Percentiles rank a stretch among this genome's conserved stretches.
Conservation (phyloP, 192 early-diverging fungal genomes). For the Thamnidium elegans region DNA sequence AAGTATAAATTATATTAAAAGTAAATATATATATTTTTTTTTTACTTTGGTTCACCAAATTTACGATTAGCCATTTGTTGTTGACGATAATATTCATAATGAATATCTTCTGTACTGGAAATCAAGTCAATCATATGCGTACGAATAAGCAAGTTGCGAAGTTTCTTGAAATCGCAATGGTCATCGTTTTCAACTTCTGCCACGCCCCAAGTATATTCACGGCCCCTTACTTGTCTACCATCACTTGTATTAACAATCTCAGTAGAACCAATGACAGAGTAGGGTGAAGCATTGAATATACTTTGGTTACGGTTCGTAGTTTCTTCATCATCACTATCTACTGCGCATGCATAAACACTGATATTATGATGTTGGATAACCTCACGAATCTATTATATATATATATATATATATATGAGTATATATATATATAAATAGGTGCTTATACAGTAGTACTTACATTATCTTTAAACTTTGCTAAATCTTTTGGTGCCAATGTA, state of each 20-base stretch:
- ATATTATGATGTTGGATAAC: constrained; percentile 83
- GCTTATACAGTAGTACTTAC: too few relatives aligned
- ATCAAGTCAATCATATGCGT: constrained; percentile 98
- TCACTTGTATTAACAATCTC: constrained; percentile 74
- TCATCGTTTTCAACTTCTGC: constrained; percentile 96
- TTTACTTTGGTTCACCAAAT: constrained; percentile 80
- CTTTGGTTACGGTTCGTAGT: constrained; percentile 75
- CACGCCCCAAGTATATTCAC: constrained; percentile 89
- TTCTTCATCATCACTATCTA: constrained; percentile 76
- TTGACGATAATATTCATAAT: constrained; percentile 93
- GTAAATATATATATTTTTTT: neutral
- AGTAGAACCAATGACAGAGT: constrained; percentile 90
- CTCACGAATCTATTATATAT: constrained; percentile 52
- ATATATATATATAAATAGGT: constrained; percentile 12
- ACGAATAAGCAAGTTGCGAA: constrained; percentile 86
- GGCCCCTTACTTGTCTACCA: constrained; percentile 84
- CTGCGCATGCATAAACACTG: constrained; percentile 74
- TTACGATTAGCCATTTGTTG: constrained; percentile 87
- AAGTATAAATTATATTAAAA: neutral
- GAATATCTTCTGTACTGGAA: constrained; percentile 87
- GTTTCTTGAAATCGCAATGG: constrained; percentile 94
- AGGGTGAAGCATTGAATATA: constrained; percentile 91
- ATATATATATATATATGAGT: neutral
- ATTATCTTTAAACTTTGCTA: constrained; percentile 82
- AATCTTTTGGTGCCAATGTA: constrained; percentile 79